These are phyloP conservation scores for Penicillium ochrochloron DNA, from an alignment of 495 filamentous ascomycete genomes.

Conservation along the genomic window DNA sequence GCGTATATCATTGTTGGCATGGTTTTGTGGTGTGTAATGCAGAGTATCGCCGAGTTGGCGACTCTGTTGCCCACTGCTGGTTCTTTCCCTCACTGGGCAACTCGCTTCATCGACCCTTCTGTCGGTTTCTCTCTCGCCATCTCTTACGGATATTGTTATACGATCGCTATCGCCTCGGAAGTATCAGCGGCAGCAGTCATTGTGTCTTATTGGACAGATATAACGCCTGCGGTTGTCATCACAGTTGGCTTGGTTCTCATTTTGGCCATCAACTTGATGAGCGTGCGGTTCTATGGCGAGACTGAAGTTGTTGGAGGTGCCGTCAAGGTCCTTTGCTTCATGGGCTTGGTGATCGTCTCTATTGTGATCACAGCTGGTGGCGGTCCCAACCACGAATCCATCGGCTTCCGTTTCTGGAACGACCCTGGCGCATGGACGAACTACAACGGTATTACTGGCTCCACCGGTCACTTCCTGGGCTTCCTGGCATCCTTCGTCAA, in stretches of 20 bases:
- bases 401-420: conserved; percentile 75
- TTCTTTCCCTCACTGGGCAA: conserved; percentile 74
- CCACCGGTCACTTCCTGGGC: conserved; percentile 48
- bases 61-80: conserved; percentile 74
- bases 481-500: conserved; percentile 53
- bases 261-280: conserved; percentile 68
- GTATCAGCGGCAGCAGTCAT: conserved; percentile 73
- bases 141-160: conserved; percentile 53
- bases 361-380: conserved; percentile 73
- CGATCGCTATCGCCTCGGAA: conserved; percentile 71
- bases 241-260: conserved; percentile 71
- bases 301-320: conserved; percentile 74
- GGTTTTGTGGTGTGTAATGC: conserved; percentile 63
- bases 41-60: conserved; percentile 71
- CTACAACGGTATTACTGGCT: conserved; percentile 39
- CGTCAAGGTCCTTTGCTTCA: conserved; percentile 76
- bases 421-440: conserved; percentile 48
- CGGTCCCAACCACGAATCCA: conserved; percentile 60
- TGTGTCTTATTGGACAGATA: conserved; percentile 68
- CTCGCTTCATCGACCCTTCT: conserved; percentile 70
- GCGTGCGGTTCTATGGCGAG: conserved; percentile 72
- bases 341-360: conserved; percentile 68
- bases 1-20: conserved; percentile 71
- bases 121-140: conserved; percentile 72
- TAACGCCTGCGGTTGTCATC: conserved; percentile 65